Evolutionary conservation across 106 monocot genomes (phyloP).

Genomic region (Acorus gramineus): DNA sequence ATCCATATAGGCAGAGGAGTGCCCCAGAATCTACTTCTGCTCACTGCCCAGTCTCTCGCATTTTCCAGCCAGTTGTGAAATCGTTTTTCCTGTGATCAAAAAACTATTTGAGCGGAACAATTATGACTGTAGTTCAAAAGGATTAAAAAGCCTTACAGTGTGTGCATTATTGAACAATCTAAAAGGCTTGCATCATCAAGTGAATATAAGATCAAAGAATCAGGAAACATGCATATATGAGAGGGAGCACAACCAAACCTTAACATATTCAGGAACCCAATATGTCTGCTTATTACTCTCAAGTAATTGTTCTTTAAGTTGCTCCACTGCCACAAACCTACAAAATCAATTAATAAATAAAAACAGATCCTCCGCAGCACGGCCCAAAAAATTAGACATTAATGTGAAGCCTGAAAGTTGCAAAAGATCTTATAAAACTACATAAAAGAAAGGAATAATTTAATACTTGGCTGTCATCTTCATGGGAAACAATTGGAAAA

Average conservation of each 20-base stretch:
- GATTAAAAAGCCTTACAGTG: too few relatives aligned
- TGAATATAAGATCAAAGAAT: neutral
- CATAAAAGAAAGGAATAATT: too few relatives aligned
- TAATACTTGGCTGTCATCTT: too few relatives aligned
- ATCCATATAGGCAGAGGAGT: conserved; percentile 96
- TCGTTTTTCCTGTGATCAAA: conserved; percentile 60
- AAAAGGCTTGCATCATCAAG: too few relatives aligned
- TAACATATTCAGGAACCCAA: conserved; percentile 97
- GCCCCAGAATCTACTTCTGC: conserved; percentile 97
- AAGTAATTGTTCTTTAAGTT: conserved; percentile 79
- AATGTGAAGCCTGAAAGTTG: too few relatives aligned
- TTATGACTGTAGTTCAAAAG: too few relatives aligned
- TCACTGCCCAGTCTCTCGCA: conserved; percentile 98
- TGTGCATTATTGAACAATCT: too few relatives aligned
- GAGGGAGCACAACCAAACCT: conserved; percentile 36
- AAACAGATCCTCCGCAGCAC: neutral
- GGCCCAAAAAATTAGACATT: neutral
- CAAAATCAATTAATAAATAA: neutral
- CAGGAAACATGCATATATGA: neutral
- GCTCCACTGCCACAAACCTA: conserved; percentile 96
- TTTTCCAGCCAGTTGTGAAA: conserved; percentile 99
- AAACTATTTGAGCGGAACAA: neutral
- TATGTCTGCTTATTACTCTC: conserved; percentile 90
- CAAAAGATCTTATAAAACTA: too few relatives aligned
- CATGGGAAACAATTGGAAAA: too few relatives aligned